Evolutionary conservation across 1,139 yeast genomes (phyloP).

Genomic region (Chernovozyma aurita): DNA sequence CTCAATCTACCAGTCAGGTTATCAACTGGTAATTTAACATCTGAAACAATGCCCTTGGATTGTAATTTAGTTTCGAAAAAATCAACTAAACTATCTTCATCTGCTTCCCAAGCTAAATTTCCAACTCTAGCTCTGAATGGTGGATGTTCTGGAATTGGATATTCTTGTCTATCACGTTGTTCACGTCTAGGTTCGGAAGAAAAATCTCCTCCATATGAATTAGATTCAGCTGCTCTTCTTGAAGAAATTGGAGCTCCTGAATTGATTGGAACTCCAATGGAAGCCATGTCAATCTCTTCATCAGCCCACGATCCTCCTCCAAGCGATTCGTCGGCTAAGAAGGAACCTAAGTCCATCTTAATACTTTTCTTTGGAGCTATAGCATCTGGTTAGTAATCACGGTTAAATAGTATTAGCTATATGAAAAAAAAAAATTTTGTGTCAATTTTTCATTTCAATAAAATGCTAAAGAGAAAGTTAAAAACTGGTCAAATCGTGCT

Average conservation of each 20-base stretch:
- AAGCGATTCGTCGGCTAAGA: conserved; percentile 45
- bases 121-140: conserved; percentile 88
- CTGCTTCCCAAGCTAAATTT: conserved; percentile 80
- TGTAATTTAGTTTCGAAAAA: conserved; percentile 66
- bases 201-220: conserved; percentile 3
- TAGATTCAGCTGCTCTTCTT: conserved; percentile 7
- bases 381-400: conserved; percentile 13
- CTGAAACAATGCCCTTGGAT: conserved; percentile 43
- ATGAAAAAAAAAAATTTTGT: neutral
- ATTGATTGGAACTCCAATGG: conserved; percentile 45
- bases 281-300: conserved; percentile 52
- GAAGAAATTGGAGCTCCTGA: conserved; percentile 21
- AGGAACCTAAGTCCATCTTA: conserved; percentile 49
- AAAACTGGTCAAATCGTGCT: neutral
- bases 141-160: conserved; percentile 84
- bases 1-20: conserved; percentile 57
- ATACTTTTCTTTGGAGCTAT: conserved; percentile 39
- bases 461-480: too few relatives aligned
- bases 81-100: conserved; percentile 60
- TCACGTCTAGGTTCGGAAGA: conserved; percentile 10
- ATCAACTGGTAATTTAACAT: conserved; percentile 71
- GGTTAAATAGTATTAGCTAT: neutral
- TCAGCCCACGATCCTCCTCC: conserved; percentile 58
- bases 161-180: conserved; percentile 53
- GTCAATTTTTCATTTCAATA: conserved; percentile 1